A percentile compares a stretch with the other conserved stretches of the same genome.
Evolutionary conservation across 768 basidiomycete species (phyloP).

Genomic region (Leccinum imitatum): DNA sequence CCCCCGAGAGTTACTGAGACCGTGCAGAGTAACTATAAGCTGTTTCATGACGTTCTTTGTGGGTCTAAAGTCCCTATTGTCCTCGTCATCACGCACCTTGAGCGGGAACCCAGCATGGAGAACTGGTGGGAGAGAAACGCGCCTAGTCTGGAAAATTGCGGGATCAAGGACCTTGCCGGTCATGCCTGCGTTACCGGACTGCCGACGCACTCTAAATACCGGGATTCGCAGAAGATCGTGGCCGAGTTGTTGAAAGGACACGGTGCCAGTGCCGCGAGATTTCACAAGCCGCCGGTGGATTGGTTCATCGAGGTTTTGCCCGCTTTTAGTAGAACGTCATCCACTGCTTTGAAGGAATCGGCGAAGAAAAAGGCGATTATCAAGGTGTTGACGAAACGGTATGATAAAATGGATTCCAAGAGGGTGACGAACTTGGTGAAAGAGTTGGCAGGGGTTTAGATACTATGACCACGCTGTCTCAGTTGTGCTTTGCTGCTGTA

Average conservation of each 20-base stretch:
- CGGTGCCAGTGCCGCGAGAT: slow-evolving; percentile 11
- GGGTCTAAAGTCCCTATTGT: neutral
- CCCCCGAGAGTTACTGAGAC: neutral
- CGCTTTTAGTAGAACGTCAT: slow-evolving; percentile 21
- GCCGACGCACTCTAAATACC: slow-evolving; percentile 26
- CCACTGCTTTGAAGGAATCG: slow-evolving; percentile 14
- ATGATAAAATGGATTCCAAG: slow-evolving; percentile 19
- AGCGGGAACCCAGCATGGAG: neutral
- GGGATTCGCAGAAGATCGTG: too few relatives aligned
- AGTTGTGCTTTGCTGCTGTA: too few relatives aligned
- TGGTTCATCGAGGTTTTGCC: slow-evolving; percentile 27
- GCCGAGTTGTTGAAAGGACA: slow-evolving; percentile 11
- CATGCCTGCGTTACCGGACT: slow-evolving; percentile 40
- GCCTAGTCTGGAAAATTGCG: too few relatives aligned
- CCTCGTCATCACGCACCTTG: neutral
- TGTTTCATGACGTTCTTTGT: neutral
- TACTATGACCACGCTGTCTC: too few relatives aligned
- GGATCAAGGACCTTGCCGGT: slow-evolving; percentile 9
- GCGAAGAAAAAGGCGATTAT: slow-evolving; percentile 19
- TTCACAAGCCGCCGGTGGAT: slow-evolving; percentile 25
- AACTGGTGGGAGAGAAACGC: neutral
- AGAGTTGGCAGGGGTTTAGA: too few relatives aligned
- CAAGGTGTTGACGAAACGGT: slow-evolving; percentile 29
- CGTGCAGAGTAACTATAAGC: neutral
- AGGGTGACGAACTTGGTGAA: slow-evolving; percentile 13